A percentile compares a stretch with the other conserved stretches of the same genome.
Conservation (phyloP, 139 green algal species). For the Chlorella sp. region DNA sequence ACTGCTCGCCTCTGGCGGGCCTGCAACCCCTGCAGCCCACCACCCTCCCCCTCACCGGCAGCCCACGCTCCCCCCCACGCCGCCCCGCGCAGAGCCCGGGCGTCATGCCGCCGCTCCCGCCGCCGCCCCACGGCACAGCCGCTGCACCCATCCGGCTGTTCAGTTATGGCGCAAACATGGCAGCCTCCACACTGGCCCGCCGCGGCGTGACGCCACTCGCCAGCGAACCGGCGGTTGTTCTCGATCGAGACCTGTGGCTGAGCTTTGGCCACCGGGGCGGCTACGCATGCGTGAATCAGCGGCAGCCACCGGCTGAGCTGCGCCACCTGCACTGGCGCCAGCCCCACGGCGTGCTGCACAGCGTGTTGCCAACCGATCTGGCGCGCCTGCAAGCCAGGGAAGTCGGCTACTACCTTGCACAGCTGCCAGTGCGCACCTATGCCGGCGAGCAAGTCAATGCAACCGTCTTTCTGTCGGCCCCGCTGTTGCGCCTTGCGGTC, state of each 20-base stretch:
- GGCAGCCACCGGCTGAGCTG: neutral
- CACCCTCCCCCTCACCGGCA: no score
- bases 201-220: neutral
- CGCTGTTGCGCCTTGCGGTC: neutral
- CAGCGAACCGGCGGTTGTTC: conserved; percentile 3
- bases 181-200: conserved; percentile 5
- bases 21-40: no score
- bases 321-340: neutral
- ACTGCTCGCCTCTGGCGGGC: no score
- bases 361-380: conserved; percentile 6
- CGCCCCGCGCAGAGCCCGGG: no score
- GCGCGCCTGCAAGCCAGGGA: neutral
- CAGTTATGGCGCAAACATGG: conserved; percentile 34
- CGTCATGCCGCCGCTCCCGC: neutral
- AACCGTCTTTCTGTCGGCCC: conserved; percentile 12
- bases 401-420: conserved; percentile 6
- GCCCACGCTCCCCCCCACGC: no score
- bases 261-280: conserved; percentile 32
- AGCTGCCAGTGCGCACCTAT: neutral
- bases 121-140: neutral
- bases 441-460: neutral
- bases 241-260: neutral
- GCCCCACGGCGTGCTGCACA: conserved; percentile 22
- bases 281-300: neutral
- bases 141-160: neutral